These are phyloP conservation scores for Cladosporium phlei DNA, from an alignment of 2,329 filamentous ascomycete genomes.

Conservation along the genomic window DNA sequence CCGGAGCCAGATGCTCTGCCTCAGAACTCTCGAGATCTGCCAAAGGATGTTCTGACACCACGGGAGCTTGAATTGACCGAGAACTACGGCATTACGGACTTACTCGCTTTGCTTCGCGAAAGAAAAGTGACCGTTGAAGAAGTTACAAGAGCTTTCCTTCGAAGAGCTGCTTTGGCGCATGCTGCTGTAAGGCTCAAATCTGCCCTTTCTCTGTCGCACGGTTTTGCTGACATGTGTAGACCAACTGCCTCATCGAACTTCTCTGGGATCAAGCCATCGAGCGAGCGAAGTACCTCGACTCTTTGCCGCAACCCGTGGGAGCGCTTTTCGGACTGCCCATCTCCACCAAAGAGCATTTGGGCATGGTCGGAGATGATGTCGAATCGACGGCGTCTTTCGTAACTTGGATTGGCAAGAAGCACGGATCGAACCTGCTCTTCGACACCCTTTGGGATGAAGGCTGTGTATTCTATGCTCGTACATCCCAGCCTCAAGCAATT, in stretches of 20 bases:
- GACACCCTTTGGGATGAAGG: conserved; percentile 45
- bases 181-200: background rate
- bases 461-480: conserved; percentile 49
- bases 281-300: conserved; percentile 39
- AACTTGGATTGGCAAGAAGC: conserved; percentile 43
- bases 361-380: conserved; percentile 45
- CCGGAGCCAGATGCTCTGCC: background rate
- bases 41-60: background rate
- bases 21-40: background rate
- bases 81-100: conserved; percentile 20
- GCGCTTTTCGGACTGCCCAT: conserved; percentile 51
- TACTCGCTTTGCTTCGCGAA: conserved; percentile 34
- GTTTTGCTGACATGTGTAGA: conserved; percentile 26
- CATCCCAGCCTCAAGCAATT: conserved; percentile 51
- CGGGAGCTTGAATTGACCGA: conserved; percentile 7
- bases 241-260: conserved; percentile 27
- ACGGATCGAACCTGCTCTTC: conserved; percentile 45
- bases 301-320: conserved; percentile 36
- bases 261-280: conserved; percentile 35
- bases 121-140: conserved; percentile 34
- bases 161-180: conserved; percentile 45
- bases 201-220: background rate
- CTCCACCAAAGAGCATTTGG: conserved; percentile 49
- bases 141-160: conserved; percentile 40
- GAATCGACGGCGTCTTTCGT: conserved; percentile 37